Conservation (phyloP, 2,329 filamentous ascomycete species). For the Ascochyta lentis region DNA sequence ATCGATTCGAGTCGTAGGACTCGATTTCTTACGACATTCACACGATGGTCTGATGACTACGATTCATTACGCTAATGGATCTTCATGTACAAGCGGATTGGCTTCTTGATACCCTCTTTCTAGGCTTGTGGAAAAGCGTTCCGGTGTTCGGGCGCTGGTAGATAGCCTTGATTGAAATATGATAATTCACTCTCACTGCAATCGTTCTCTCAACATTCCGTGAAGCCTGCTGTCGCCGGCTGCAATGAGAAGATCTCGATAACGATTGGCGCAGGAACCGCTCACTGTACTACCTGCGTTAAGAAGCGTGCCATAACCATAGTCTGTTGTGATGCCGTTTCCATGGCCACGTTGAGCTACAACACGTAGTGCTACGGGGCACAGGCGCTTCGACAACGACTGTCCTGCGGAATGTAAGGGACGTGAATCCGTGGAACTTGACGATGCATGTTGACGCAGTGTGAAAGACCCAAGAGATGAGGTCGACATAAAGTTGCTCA, state of each 20-base stretch:
- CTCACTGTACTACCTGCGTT: neutral
- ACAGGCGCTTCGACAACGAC: conserved; percentile 12
- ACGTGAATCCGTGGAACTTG: neutral
- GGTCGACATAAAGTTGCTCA: conserved; percentile 17
- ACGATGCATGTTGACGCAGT: neutral
- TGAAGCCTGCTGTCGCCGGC: neutral
- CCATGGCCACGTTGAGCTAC: conserved; percentile 7
- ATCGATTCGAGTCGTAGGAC: conserved; percentile 16
- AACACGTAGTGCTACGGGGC: conserved; percentile 5
- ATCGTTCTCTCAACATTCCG: neutral
- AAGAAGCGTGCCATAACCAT: neutral
- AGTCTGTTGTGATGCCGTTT: conserved; percentile 1
- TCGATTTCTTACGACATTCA: conserved; percentile 26
- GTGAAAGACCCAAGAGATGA: conserved; percentile 1
- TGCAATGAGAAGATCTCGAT: neutral
- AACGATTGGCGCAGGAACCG: neutral
- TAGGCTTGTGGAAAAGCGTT: conserved; percentile 22
- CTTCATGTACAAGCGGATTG: conserved; percentile 29
- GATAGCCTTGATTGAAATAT: conserved; percentile 34
- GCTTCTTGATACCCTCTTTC: conserved; percentile 44
- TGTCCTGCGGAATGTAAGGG: neutral
- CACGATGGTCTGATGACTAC: conserved; percentile 33
- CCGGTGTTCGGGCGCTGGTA: conserved; percentile 25
- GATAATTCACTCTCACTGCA: conserved; percentile 19
- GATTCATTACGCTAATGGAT: conserved; percentile 31